Evolutionary conservation across 2,329 filamentous ascomycete genomes (phyloP).

Genomic region (Pseudopithomyces chartarum): DNA sequence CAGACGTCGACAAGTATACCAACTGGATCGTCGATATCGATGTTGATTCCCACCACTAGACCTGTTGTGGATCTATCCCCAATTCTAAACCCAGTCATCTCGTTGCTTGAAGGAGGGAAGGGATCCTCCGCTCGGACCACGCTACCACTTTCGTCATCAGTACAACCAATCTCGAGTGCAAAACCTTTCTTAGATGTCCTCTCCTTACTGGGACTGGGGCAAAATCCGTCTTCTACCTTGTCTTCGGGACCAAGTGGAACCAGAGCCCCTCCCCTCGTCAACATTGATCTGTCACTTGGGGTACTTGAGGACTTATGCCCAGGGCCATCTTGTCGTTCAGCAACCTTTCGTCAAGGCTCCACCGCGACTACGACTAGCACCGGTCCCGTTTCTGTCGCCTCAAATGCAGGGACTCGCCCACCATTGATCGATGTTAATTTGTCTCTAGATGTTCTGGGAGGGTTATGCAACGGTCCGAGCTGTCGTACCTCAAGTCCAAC

Average conservation of each 20-base stretch:
- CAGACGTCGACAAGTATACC: background rate
- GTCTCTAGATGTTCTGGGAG: background rate
- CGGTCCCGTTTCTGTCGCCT: background rate
- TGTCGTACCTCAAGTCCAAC: background rate
- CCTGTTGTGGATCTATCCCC: background rate
- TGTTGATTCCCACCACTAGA: background rate
- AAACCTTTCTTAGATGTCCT: background rate
- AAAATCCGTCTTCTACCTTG: background rate
- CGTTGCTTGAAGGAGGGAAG: background rate
- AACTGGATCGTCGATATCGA: background rate
- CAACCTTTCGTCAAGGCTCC: background rate
- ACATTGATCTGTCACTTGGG: constrained; percentile 3
- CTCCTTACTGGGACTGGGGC: background rate
- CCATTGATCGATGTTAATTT: background rate
- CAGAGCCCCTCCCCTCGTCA: background rate
- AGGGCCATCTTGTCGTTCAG: background rate
- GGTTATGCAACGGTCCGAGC: background rate
- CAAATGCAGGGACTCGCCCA: background rate
- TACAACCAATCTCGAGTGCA: background rate
- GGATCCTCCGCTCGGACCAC: background rate
- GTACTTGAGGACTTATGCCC: background rate
- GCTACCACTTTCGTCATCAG: background rate
- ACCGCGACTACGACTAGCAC: background rate
- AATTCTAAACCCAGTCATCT: background rate
- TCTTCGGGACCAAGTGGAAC: background rate